A percentile compares a stretch with the other conserved stretches of the same genome.
These are phyloP conservation scores for Graphilbum ipis-grandicollis DNA, from an alignment of 2,329 filamentous ascomycete genomes.

Conservation along the genomic window DNA sequence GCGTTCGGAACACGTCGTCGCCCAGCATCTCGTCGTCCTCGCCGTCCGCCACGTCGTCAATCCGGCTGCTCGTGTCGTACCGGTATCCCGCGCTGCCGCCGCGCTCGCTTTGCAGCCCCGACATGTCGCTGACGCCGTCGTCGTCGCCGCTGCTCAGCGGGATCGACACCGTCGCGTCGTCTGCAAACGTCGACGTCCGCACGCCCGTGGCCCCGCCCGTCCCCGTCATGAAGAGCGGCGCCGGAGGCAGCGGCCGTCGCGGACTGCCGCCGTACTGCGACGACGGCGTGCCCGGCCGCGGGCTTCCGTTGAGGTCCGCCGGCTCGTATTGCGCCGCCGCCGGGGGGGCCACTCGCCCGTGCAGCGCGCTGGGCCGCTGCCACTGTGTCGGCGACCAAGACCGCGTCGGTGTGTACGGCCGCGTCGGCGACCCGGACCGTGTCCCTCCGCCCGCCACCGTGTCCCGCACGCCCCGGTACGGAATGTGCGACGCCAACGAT, in stretches of 20 bases:
- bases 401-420: conserved; percentile 41
- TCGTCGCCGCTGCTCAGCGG: conserved; percentile 32
- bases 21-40: conserved; percentile 42
- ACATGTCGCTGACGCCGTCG: conserved; percentile 50
- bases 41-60: conserved; percentile 11
- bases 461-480: conserved; percentile 35
- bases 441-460: conserved; percentile 18
- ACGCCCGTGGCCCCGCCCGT: conserved; percentile 16
- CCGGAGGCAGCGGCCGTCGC: conserved; percentile 70
- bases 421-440: conserved; percentile 27
- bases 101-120: conserved; percentile 25
- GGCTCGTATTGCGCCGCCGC: conserved; percentile 65
- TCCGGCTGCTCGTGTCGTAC: no score
- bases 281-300: conserved; percentile 77
- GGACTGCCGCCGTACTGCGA: conserved; percentile 80
- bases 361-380: not conserved
- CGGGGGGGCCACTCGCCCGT: conserved; percentile 25
- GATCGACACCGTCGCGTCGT: conserved; percentile 57
- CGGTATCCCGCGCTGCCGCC: no score
- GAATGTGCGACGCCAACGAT: conserved; percentile 44
- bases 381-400: conserved; percentile 38
- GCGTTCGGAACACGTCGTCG: conserved; percentile 55
- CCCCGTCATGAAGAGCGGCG: conserved; percentile 58
- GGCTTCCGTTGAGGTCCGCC: conserved; percentile 73
- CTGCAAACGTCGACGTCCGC: conserved; percentile 35